Evolutionary conservation across 1,139 yeast species (phyloP), one percentile per base, ranked within the genome.

Genomic region (Kurtzmaniella quercitrusa): DNA sequence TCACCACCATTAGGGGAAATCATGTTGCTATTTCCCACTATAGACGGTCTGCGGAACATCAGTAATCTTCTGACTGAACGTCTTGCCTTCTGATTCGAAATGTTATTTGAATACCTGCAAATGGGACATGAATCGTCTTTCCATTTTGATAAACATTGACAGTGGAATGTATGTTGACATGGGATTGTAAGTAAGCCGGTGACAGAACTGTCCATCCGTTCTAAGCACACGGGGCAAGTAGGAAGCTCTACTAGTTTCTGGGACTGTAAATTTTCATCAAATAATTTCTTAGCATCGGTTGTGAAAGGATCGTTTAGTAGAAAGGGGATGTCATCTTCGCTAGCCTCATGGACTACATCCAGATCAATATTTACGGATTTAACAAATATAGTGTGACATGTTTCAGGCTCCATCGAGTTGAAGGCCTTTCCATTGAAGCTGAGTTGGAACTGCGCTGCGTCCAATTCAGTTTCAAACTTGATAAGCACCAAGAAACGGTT

Each of bases 131-230:
- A 80, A 47, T 89, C 95, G 58, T 89, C 96, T 45, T 80, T 79
- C 97, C 97, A 91, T 62, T 85, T 86, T 33, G 89, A 81, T 42
- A 91, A 69, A 59, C 97, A 91, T 53, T 79, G 87, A 54, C 96
- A 90, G 60, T 91, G 97, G 62, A 89, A 91, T 0, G 96, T 89
- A 59, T 91, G 97, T 58, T 88, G 96, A 51, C 97, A 91, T 0
- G 94, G 89, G 41, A 88, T 90, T 0, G 97, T 91, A 11, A 90
- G 66, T 14, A 91, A 65, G 0, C 98, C 98, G 0, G 95, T 83
- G 5, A 85, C 72, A 19, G 78, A 77, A 2, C 93, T 74, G 59
- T 91, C 98, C 85, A 91, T 83, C 50, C 95, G 69, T 55, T 91
- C 98, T 19, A 91, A 68, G 57, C 98, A 91, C 0, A 91, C 97